Evolutionary conservation across 164 flowering plant genomes (phyloP), one percentile per base, ranked within the genome.

Genomic region (Aristolochia californica): DNA sequence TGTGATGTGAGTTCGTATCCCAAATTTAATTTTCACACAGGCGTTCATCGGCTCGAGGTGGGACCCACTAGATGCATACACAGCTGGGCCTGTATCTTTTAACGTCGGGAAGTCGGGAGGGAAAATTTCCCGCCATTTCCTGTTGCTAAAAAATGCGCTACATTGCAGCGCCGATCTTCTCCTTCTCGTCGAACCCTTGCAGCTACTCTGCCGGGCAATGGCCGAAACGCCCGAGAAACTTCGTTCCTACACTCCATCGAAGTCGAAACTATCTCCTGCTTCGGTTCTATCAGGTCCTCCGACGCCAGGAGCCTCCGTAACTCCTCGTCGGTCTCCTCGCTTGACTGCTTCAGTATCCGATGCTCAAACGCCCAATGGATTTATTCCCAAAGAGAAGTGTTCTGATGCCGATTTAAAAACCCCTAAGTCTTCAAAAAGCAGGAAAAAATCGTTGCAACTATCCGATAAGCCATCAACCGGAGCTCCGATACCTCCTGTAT

Each of bases 91-190:
- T 8, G 7, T 34, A 4, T 34, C 4, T 7, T 34, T 34, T 34
- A 5, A 34, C 50, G 20, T 10, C 18, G 50, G 50, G 10, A 27
- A 24, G 20, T 5, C 8, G 47, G 58, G 53, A 25, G 68, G 68
- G 55, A 65, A 65, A 43, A 18, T 61, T 61, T 66, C 70, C 65
- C 65, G 70, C 70, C 58, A 56, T 56, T 24, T 38, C 25, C 44
- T 9, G 38, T 18, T 43, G 23, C 45, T 55, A 23, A 49, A 23
- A 30, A 30, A 16, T 14, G 22, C 16, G 14, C 43, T 45, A 18
- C 26, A 2, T 4, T 5, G 13, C 26, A 1, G 25, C n/a, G 9
- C 7, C 5, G 8, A 4, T 5, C 10, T 10, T 21, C 50, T 22
- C 23, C 28, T 17, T 15, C 13, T 38, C 43, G 13, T 15, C 40